Percentiles rank a stretch among this genome's conserved stretches.
Evolutionary conservation across 371 early-diverging fungal species (phyloP).

Genomic region (Parasitella parasitica): DNA sequence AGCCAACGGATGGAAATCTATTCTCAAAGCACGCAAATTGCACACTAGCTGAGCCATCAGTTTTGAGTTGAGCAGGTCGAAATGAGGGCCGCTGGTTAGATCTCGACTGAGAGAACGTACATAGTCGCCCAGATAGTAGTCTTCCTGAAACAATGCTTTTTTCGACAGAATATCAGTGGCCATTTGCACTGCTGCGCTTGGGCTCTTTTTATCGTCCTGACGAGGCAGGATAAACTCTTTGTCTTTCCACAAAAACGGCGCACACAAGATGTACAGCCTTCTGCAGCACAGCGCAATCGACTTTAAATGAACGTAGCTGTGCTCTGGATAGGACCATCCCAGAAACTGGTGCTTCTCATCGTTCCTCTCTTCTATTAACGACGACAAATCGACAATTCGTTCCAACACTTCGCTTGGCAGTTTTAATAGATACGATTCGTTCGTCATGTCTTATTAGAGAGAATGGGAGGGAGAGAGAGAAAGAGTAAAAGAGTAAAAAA

Average conservation of each 20-base stretch:
- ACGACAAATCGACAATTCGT: slow-evolving; percentile 26
- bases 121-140: slow-evolving; percentile 30
- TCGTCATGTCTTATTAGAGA: too few relatives aligned
- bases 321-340: slow-evolving; percentile 46
- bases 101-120: slow-evolving; percentile 45
- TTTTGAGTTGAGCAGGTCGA: slow-evolving; percentile 38
- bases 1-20: slow-evolving; percentile 44
- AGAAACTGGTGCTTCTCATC: slow-evolving; percentile 26
- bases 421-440: slow-evolving; percentile 18
- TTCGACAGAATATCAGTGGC: slow-evolving; percentile 42
- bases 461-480: not conserved
- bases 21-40: slow-evolving; percentile 39
- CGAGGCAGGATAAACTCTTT: slow-evolving; percentile 50
- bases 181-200: slow-evolving; percentile 18
- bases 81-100: slow-evolving; percentile 36
- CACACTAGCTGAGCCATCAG: slow-evolving; percentile 41
- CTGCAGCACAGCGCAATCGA: slow-evolving; percentile 39
- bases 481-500: slow-evolving; percentile 1
- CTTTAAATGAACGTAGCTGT: slow-evolving; percentile 32
- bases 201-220: slow-evolving; percentile 31
- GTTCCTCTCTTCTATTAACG: slow-evolving; percentile 10
- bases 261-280: slow-evolving; percentile 31
- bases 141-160: slow-evolving; percentile 25
- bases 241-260: slow-evolving; percentile 50
- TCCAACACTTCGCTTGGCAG: slow-evolving; percentile 44